A percentile compares a stretch with the other conserved stretches of the same genome.
These are phyloP conservation scores for Athelia sp. DNA, from an alignment of 1,284 basidiomycete genomes.

Conservation along the genomic window DNA sequence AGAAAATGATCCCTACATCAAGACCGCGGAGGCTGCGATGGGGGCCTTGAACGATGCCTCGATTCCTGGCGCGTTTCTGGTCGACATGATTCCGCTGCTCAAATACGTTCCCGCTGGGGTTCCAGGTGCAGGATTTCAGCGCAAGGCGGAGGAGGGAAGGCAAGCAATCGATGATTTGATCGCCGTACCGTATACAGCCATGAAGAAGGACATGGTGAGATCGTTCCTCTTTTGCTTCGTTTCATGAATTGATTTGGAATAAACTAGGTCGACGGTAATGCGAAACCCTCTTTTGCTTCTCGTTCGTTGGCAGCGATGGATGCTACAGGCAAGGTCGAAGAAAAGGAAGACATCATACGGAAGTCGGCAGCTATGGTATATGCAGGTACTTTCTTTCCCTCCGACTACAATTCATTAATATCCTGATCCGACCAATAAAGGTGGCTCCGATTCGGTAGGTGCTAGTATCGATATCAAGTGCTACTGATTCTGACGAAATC, in stretches of 20 bases:
- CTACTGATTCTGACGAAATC: no score
- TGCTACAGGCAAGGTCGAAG: constrained; percentile 1
- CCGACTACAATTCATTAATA: no score
- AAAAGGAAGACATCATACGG: constrained; percentile 14
- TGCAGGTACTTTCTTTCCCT: no score
- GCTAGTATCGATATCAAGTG: no score
- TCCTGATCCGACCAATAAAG: no score
- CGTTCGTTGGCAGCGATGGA: no score
- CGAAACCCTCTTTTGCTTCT: no score
- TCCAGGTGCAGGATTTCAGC: constrained; percentile 42
- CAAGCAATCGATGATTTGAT: constrained; percentile 12
- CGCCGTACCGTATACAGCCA: constrained; percentile 28
- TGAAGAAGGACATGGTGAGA: constrained; percentile 10
- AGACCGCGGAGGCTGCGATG: no score
- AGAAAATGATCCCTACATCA: no score
- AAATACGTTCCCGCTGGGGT: constrained; percentile 41
- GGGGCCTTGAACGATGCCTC: no score
- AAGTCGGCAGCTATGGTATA: constrained; percentile 6
- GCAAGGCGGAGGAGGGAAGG: constrained; percentile 36
- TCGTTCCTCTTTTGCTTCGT: not conserved
- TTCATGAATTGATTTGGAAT: not conserved
- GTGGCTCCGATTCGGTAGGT: no score
- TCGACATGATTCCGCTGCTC: constrained; percentile 21
- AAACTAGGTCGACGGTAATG: no score
- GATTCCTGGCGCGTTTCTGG: constrained; percentile 3